A percentile compares a stretch with the other conserved stretches of the same genome.
phyloP scores from a whole-genome alignment of 331 rosid species.

The Prunus yedoensis region DNA sequence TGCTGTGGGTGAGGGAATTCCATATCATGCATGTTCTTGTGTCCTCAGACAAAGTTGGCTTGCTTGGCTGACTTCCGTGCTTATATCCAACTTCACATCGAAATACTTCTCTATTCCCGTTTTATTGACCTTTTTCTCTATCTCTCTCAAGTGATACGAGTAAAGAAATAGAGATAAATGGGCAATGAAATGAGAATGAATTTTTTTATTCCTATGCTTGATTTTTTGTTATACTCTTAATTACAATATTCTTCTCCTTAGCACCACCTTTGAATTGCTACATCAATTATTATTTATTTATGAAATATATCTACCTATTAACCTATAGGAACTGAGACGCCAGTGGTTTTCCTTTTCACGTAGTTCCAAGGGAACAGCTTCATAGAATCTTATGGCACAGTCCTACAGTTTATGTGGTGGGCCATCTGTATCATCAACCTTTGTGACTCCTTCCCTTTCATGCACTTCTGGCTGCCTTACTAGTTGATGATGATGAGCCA shows the following conservation, averaged over 20 bases:
- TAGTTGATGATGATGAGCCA: conserved; percentile 16
- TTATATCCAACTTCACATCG: conserved; percentile 23
- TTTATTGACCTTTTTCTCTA: no score
- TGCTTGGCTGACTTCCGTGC: conserved; percentile 21
- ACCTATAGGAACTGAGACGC: conserved; percentile 7
- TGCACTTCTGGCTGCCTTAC: conserved; percentile 32
- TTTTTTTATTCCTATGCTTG: not conserved
- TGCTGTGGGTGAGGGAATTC: conserved; percentile 30
- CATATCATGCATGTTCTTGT: conserved; percentile 26
- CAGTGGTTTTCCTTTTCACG: conserved; percentile 37
- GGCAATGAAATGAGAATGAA: not conserved
- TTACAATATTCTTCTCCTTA: not conserved
- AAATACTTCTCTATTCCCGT: no score
- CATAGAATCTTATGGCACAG: conserved; percentile 69
- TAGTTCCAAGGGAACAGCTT: conserved; percentile 68
- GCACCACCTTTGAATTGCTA: not conserved
- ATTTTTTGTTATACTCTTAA: not conserved
- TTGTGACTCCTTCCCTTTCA: conserved; percentile 30
- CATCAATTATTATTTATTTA: not conserved
- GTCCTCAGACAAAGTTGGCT: conserved; percentile 42
- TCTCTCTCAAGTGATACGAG: no score
- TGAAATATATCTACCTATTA: no score
- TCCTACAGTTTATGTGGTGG: conserved; percentile 50
- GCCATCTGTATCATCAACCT: conserved; percentile 31
- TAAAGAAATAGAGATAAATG: no score